A percentile compares a stretch with the other conserved stretches of the same genome.
Evolutionary conservation across 805 yeast species (phyloP).

Genomic region (Zygotorulaspora danielsina): DNA sequence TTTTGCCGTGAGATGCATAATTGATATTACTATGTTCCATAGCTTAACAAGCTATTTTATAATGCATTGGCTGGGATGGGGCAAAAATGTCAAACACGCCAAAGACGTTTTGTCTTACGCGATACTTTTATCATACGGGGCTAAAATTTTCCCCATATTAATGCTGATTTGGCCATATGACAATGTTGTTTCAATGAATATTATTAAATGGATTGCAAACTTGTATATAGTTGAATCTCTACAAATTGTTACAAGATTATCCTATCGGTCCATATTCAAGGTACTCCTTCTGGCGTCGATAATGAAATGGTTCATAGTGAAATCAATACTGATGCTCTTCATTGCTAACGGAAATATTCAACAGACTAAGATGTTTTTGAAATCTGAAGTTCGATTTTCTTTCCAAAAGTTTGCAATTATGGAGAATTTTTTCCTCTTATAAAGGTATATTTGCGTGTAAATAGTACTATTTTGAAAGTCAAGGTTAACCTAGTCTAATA

Average conservation of each 20-base stretch:
- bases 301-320: slow-evolving; percentile 20
- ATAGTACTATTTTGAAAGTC: neutral
- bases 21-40: slow-evolving; percentile 44
- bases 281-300: slow-evolving; percentile 21
- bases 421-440: slow-evolving; percentile 9
- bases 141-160: slow-evolving; percentile 81
- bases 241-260: slow-evolving; percentile 39
- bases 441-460: slow-evolving; percentile 2
- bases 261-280: slow-evolving; percentile 24
- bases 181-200: slow-evolving; percentile 56
- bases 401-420: slow-evolving; percentile 14
- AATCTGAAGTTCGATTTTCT: slow-evolving; percentile 10
- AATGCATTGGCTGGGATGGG: slow-evolving; percentile 31
- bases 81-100: slow-evolving; percentile 21
- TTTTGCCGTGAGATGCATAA: slow-evolving; percentile 50
- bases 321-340: slow-evolving; percentile 21
- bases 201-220: slow-evolving; percentile 57
- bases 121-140: slow-evolving; percentile 67
- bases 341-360: slow-evolving; percentile 17
- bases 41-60: slow-evolving; percentile 34
- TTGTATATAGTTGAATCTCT: slow-evolving; percentile 65
- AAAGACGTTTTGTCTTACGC: slow-evolving; percentile 52
- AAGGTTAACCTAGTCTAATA: slow-evolving; percentile 44
- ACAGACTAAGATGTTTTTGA: slow-evolving; percentile 2
- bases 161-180: slow-evolving; percentile 98